Conservation (phyloP, 495 filamentous ascomycete species). For the Neurospora sp. region DNA sequence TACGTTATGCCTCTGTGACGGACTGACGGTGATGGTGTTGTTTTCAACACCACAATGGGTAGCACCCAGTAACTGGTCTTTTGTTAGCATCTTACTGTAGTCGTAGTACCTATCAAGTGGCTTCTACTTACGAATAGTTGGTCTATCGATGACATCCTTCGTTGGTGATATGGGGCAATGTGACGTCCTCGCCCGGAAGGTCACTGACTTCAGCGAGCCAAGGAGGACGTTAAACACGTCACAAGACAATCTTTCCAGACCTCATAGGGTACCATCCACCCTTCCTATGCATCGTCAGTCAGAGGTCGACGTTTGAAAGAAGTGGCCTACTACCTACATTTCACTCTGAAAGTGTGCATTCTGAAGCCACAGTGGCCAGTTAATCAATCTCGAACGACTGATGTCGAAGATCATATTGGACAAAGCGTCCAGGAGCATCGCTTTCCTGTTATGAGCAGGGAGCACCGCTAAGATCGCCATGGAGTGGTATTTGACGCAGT, state of each 20-base stretch:
- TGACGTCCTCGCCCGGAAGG: not conserved
- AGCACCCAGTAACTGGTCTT: not conserved
- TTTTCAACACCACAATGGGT: not conserved
- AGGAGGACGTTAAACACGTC: not conserved
- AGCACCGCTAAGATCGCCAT: not conserved
- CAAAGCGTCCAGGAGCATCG: not conserved
- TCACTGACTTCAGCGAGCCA: not conserved
- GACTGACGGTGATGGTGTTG: not conserved
- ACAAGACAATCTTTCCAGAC: not conserved
- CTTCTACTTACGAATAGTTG: not conserved
- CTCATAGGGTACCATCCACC: not conserved
- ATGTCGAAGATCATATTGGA: not conserved
- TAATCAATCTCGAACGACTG: not conserved
- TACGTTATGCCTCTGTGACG: not conserved
- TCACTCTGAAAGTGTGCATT: not conserved
- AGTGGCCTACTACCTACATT: not conserved
- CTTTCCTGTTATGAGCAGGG: not conserved
- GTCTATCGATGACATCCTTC: not conserved
- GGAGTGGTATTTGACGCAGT: not conserved
- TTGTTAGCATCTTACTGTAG: not conserved
- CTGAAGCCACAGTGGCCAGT: not conserved
- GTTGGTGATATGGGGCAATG: not conserved
- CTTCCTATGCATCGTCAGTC: not conserved
- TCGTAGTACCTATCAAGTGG: not conserved
- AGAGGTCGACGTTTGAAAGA: not conserved